Conservation (phyloP, 1,139 yeast genomes). For the Yamadazyma aaseri region DNA sequence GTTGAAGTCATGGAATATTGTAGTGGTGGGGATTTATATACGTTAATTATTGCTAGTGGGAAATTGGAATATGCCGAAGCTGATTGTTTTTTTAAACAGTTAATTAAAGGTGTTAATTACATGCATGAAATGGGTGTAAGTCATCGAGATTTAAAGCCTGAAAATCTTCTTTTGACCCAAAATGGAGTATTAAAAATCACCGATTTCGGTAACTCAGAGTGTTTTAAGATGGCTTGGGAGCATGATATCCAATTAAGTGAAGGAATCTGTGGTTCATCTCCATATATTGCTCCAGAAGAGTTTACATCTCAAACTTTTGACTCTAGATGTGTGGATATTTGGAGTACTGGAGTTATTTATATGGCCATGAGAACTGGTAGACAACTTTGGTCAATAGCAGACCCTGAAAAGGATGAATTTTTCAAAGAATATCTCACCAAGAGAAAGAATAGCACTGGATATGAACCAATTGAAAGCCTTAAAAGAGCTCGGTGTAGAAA, state of each 20-base stretch:
- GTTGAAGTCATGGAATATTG: constrained; percentile 98
- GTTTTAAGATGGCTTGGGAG: constrained; percentile 98
- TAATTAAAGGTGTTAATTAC: constrained; percentile 86
- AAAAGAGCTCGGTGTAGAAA: constrained; percentile 86
- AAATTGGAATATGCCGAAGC: constrained; percentile 85
- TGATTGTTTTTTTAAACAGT: constrained; percentile 92
- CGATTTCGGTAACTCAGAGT: constrained; percentile 94
- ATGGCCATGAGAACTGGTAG: constrained; percentile 99
- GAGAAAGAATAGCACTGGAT: constrained; percentile 79
- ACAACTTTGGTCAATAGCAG: constrained; percentile 88
- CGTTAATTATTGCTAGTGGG: constrained; percentile 80
- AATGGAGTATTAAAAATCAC: constrained; percentile 83
- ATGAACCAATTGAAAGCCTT: constrained; percentile 82
- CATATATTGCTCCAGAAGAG: constrained; percentile 97
- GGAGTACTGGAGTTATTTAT: constrained; percentile 96
- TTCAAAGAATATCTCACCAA: constrained; percentile 70
- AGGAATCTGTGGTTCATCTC: constrained; percentile 86
- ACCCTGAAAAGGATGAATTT: constrained; percentile 72
- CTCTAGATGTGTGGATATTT: constrained; percentile 87
- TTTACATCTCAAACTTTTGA: constrained; percentile 74
- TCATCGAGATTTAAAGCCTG: constrained; percentile 94
- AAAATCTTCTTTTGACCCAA: constrained; percentile 77
- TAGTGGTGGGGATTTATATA: constrained; percentile 90
- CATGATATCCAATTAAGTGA: constrained; percentile 75
- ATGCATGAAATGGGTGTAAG: constrained; percentile 98